Base-by-base conservation (phyloP, 2,329 filamentous ascomycete species). In the Neofusicoccum sp. region DNA sequence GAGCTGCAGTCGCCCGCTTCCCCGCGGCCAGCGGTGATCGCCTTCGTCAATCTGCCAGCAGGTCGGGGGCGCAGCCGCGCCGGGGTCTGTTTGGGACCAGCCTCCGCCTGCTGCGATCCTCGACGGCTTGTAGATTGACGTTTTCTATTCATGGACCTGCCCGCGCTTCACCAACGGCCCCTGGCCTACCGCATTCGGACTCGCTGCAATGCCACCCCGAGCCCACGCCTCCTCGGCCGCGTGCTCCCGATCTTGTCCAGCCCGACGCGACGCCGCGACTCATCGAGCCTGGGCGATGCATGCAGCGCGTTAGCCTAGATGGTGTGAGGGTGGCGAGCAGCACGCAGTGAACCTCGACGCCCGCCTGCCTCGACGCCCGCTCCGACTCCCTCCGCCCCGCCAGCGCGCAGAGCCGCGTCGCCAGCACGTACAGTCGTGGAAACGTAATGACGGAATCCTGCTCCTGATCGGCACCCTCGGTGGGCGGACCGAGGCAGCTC, bases 31-130 rank as follows among this genome's bases (percentile, higher is more conserved):
- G 48, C 14, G 33, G 8, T 14, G 41, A 58, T 58, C 54, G n/a
- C 34, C 54, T 56, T 58, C 54, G 54, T 58, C 54, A 58, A 58
- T 58, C 50, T 56, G 37, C 22, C 9, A 33, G 11, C 39, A 43
- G 39, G 16, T 43, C 22, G 28, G 22, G 11, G 12, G 50, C 7
- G 11, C 5, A 39, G 12, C 6, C 50, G 22, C 2, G 29, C 39
- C 28, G 37, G 39, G 39, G 14, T 56, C 52, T 29, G 16, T 37
- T 39, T 37, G 49, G 49, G 36, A 41, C 49, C n/a, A 54, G 31
- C 48, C 11, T 39, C 33, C 48, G 44, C 22, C 22, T 29, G 44
- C 44, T n/a, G 14, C 45, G 28, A 31, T 47, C 44, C 44, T 47
- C 44, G 8, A 29, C 44, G 22, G 7, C 34, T 14, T 49, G n/a